Conservation (phyloP, 768 basidiomycete species). For the Trametes elegans region DNA sequence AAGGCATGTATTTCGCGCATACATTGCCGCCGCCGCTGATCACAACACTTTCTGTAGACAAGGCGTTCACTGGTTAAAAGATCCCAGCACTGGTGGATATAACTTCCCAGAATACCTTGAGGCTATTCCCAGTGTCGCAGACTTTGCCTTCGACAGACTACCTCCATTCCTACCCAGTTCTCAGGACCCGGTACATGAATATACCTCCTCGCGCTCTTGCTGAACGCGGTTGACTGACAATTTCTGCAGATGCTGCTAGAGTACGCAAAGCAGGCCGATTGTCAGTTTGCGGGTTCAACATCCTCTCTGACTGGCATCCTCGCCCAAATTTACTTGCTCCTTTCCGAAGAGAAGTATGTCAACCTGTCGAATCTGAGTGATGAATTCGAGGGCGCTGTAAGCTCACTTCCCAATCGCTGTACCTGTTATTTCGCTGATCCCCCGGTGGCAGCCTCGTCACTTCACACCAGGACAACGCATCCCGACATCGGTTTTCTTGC, state of each 20-base stretch:
- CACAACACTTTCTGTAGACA: constrained; percentile 46
- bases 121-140: constrained; percentile 67
- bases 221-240: not conserved
- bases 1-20: constrained; percentile 50
- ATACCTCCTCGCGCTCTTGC: too few species aligned
- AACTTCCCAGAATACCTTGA: constrained; percentile 78
- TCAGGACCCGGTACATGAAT: constrained; percentile 52
- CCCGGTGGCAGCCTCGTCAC: constrained; percentile 11
- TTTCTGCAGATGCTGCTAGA: not conserved
- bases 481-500: constrained; percentile 68
- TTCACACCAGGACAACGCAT: constrained; percentile 82
- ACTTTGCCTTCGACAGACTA: constrained; percentile 84
- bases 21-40: not conserved
- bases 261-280: constrained; percentile 16
- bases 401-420: constrained; percentile 20
- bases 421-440: not conserved
- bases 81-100: constrained; percentile 82
- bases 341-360: constrained; percentile 69
- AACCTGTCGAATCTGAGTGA: constrained; percentile 60
- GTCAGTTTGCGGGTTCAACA: constrained; percentile 80
- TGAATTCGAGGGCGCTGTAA: constrained; percentile 58
- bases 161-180: constrained; percentile 77
- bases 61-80: constrained; percentile 85
- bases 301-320: constrained; percentile 85
- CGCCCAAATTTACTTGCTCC: constrained; percentile 83